These are phyloP conservation scores for Elsinoe fawcettii DNA, from an alignment of 2,329 filamentous ascomycete genomes.

Conservation along the genomic window DNA sequence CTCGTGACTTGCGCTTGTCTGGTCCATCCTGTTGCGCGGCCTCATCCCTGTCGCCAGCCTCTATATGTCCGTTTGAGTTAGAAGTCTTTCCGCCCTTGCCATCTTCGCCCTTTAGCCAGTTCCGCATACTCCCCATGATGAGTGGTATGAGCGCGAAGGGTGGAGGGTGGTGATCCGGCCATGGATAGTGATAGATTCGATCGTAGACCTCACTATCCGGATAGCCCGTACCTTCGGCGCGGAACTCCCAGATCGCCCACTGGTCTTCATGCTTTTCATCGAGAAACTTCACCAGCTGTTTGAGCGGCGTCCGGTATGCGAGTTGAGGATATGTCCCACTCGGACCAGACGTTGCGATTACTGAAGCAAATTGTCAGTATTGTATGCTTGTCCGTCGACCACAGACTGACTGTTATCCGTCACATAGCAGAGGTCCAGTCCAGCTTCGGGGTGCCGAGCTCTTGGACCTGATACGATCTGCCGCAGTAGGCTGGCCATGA, in stretches of 20 bases:
- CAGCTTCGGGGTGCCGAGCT: constrained; percentile 73
- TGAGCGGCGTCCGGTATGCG: constrained; percentile 88
- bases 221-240: constrained; percentile 92
- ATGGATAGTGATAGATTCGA: constrained; percentile 84
- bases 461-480: constrained; percentile 88
- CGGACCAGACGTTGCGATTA: constrained; percentile 73
- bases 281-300: constrained; percentile 78
- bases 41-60: neutral
- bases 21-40: neutral
- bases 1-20: neutral
- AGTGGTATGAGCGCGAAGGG: constrained; percentile 82
- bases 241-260: constrained; percentile 98
- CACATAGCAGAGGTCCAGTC: constrained; percentile 91
- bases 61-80: neutral
- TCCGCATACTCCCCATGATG: constrained; percentile 86
- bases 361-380: constrained; percentile 44
- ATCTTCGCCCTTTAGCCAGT: constrained; percentile 57
- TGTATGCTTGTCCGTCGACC: neutral
- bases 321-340: constrained; percentile 81
- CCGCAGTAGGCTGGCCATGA: constrained; percentile 65
- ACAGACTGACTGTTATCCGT: constrained; percentile 57
- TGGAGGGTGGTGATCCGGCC: constrained; percentile 94
- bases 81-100: neutral
- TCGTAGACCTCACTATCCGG: constrained; percentile 82
- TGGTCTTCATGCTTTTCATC: constrained; percentile 73